These are phyloP conservation scores for Coemansia nantahalensis DNA, from an alignment of 192 early-diverging fungal species.

Conservation along the genomic window DNA sequence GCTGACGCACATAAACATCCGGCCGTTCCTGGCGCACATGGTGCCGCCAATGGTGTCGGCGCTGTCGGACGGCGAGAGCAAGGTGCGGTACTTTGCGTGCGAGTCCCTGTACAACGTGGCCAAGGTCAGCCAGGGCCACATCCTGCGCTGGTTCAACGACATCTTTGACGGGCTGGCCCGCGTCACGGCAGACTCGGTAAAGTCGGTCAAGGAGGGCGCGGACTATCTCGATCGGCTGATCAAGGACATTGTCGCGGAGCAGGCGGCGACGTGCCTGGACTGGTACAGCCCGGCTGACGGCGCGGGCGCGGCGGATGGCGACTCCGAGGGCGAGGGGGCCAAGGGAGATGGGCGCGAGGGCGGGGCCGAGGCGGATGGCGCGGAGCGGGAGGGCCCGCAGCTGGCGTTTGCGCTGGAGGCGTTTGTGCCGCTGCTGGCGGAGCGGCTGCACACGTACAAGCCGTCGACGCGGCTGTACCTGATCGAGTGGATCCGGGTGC, in stretches of 20 bases:
- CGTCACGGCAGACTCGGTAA: conserved; percentile 81
- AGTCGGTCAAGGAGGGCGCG: conserved; percentile 91
- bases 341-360: background rate
- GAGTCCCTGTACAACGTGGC: conserved; percentile 98
- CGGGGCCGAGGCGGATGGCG: no score
- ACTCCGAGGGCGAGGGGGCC: background rate
- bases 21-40: conserved; percentile 69
- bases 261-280: conserved; percentile 70
- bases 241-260: conserved; percentile 96
- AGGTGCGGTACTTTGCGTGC: conserved; percentile 97
- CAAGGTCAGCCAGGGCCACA: conserved; percentile 88
- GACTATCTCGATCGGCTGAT: conserved; percentile 92
- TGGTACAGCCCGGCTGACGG: conserved; percentile 28
- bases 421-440: conserved; percentile 91
- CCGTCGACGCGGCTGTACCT: conserved; percentile 89
- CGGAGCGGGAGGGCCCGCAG: conserved; percentile 15
- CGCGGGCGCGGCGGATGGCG: background rate
- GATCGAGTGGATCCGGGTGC: conserved; percentile 89
- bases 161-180: conserved; percentile 96
- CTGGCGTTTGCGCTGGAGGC: conserved; percentile 83
- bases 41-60: conserved; percentile 94
- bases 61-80: conserved; percentile 85
- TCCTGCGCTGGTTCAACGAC: conserved; percentile 91
- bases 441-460: conserved; percentile 90
- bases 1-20: conserved; percentile 69